Evolutionary conservation across 2,329 filamentous ascomycete species (phyloP).

Genomic region (Grosmannia clavigera): DNA sequence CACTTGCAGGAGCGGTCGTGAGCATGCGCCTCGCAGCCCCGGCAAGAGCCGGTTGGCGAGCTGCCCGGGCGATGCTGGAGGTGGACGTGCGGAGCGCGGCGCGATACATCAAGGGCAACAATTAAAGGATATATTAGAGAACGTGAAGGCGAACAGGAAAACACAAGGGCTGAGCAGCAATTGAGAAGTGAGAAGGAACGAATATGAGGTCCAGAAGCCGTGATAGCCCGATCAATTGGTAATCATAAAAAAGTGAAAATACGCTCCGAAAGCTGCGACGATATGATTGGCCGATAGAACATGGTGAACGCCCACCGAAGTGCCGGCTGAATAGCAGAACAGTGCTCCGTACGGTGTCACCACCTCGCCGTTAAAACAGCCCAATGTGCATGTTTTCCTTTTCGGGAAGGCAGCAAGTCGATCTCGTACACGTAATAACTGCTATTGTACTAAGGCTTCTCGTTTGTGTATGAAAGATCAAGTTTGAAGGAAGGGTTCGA

Average conservation of each 20-base stretch:
- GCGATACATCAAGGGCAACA: slow-evolving; percentile 34
- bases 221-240: neutral
- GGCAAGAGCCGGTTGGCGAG: slow-evolving; percentile 27
- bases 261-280: neutral
- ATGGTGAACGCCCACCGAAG: neutral
- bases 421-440: neutral
- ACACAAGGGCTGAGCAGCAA: neutral
- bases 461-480: neutral
- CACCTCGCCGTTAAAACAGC: no score
- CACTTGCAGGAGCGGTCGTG: slow-evolving; percentile 46
- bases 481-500: neutral
- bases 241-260: neutral
- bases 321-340: neutral
- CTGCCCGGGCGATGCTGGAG: slow-evolving; percentile 26
- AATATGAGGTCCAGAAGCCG: neutral
- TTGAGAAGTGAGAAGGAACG: neutral
- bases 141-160: slow-evolving; percentile 6
- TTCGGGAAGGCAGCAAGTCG: neutral
- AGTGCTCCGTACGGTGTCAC: neutral
- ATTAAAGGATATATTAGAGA: slow-evolving; percentile 3
- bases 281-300: neutral
- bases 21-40: slow-evolving; percentile 35
- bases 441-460: neutral
- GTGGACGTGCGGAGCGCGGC: slow-evolving; percentile 35
- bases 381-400: neutral